These are phyloP conservation scores for Lophiostoma macrostomum DNA, from an alignment of 495 filamentous ascomycete genomes.

Conservation along the genomic window DNA sequence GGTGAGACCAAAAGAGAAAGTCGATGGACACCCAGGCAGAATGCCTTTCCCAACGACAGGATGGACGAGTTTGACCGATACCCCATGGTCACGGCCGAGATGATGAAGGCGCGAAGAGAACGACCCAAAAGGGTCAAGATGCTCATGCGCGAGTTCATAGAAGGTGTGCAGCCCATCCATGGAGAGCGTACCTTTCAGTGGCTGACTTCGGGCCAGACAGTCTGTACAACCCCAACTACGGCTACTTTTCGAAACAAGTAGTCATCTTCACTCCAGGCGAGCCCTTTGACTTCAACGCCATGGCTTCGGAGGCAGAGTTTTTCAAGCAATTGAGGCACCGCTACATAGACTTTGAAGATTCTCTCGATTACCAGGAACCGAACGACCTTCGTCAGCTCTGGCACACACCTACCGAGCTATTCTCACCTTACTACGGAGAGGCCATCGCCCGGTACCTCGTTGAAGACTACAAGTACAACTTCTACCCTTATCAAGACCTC, in stretches of 20 bases:
- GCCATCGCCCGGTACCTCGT: constrained; percentile 92
- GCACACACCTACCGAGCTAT: constrained; percentile 98
- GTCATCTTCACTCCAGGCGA: constrained; percentile 92
- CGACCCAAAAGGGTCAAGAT: constrained; percentile 90
- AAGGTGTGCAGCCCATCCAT: constrained; percentile 56
- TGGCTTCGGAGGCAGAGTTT: constrained; percentile 83
- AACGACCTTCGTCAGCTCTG: constrained; percentile 87
- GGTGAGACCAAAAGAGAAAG: constrained; percentile 43
- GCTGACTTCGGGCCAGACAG: constrained; percentile 59
- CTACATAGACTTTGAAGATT: constrained; percentile 88
- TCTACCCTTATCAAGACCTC: constrained; percentile 94
- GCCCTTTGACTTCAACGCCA: constrained; percentile 83
- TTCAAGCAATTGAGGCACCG: constrained; percentile 67
- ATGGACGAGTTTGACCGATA: constrained; percentile 73
- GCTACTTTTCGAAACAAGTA: constrained; percentile 96
- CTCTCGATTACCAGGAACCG: constrained; percentile 63
- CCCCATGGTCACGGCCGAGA: constrained; percentile 78
- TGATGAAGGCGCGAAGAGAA: constrained; percentile 65
- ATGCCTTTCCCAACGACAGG: constrained; percentile 69
- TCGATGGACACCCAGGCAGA: constrained; percentile 77
- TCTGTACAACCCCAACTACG: constrained; percentile 94
- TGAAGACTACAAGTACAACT: constrained; percentile 89
- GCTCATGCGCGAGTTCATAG: constrained; percentile 94
- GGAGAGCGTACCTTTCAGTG: background rate
- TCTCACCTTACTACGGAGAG: constrained; percentile 94